Conservation (phyloP, 2,329 filamentous ascomycete species). For the Aspergillus persii region DNA sequence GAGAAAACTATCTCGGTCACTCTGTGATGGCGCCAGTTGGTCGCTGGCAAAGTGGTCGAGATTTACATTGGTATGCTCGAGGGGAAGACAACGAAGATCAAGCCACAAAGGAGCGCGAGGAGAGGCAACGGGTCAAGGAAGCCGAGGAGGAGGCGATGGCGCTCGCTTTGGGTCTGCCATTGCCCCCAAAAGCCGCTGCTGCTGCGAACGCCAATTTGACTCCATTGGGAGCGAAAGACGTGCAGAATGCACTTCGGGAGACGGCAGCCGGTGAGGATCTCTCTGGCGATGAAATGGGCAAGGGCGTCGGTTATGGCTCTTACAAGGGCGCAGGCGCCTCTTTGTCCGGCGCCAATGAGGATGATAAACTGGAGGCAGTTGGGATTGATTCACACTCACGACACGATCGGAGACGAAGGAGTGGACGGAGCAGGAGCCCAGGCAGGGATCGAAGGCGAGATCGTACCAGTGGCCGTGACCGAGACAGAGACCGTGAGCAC, state of each 20-base stretch:
- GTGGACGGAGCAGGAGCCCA: conserved; percentile 35
- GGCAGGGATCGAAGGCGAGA: conserved; percentile 30
- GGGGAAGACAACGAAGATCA: conserved; percentile 51
- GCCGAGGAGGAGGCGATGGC: conserved; percentile 91
- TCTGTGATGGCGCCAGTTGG: conserved; percentile 89
- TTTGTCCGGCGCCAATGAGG: conserved; percentile 27
- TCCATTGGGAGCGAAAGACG: conserved; percentile 61
- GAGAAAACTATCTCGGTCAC: conserved; percentile 88
- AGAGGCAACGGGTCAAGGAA: conserved; percentile 79
- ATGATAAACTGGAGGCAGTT: conserved; percentile 27
- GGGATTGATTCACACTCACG: conserved; percentile 20
- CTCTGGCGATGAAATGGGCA: conserved; percentile 23
- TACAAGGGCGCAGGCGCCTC: conserved; percentile 30
- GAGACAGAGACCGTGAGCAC: conserved; percentile 43
- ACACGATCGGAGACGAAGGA: conserved; percentile 25
- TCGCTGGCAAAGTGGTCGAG: conserved; percentile 80
- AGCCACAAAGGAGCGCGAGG: conserved; percentile 61
- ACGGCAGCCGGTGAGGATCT: conserved; percentile 30
- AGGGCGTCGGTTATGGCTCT: conserved; percentile 35
- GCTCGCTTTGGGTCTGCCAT: conserved; percentile 74
- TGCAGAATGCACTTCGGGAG: conserved; percentile 53
- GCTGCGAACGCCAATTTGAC: conserved; percentile 63
- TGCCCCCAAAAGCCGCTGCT: conserved; percentile 56
- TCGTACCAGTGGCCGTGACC: conserved; percentile 13
- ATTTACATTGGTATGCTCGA: conserved; percentile 65